phyloP scores from a whole-genome alignment of 306 rosid species.

The Benincasa hispida region DNA sequence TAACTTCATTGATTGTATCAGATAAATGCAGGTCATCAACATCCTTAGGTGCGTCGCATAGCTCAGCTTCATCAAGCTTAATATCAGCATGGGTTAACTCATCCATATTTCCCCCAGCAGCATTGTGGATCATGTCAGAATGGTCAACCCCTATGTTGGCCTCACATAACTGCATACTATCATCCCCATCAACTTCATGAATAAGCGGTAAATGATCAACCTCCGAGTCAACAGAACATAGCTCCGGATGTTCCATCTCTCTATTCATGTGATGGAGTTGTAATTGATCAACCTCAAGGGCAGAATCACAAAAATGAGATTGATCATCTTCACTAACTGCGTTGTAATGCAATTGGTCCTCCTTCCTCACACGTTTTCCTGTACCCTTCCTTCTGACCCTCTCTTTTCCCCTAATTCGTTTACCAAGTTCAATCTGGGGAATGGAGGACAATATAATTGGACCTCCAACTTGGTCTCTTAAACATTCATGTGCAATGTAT shows the following conservation, averaged over 20 bases:
- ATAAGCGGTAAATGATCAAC: conserved; percentile 36
- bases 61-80: conserved; percentile 18
- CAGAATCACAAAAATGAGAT: conserved; percentile 50
- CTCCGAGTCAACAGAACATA: conserved; percentile 38
- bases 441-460: conserved; percentile 35
- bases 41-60: conserved; percentile 8
- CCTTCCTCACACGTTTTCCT: conserved; percentile 75
- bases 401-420: conserved; percentile 83
- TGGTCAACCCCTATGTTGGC: conserved; percentile 46
- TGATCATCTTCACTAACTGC: conserved; percentile 69
- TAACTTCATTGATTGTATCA: conserved; percentile 22
- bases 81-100: conserved; percentile 25
- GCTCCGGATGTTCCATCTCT: conserved; percentile 40
- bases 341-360: conserved; percentile 39
- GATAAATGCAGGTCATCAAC: conserved; percentile 9
- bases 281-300: conserved; percentile 42
- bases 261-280: conserved; percentile 36
- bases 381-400: conserved; percentile 79
- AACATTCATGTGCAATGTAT: conserved; percentile 74
- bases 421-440: conserved; percentile 60
- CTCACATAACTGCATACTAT: conserved; percentile 43
- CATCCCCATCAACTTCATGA: conserved; percentile 33
- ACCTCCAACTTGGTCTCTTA: conserved; percentile 92
- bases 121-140: conserved; percentile 33
- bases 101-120: conserved; percentile 24